Percentiles rank a stretch among this genome's conserved stretches.
phyloP scores from a whole-genome alignment of 108 stramenopile species.

The Asterionellopsis glacialis region DNA sequence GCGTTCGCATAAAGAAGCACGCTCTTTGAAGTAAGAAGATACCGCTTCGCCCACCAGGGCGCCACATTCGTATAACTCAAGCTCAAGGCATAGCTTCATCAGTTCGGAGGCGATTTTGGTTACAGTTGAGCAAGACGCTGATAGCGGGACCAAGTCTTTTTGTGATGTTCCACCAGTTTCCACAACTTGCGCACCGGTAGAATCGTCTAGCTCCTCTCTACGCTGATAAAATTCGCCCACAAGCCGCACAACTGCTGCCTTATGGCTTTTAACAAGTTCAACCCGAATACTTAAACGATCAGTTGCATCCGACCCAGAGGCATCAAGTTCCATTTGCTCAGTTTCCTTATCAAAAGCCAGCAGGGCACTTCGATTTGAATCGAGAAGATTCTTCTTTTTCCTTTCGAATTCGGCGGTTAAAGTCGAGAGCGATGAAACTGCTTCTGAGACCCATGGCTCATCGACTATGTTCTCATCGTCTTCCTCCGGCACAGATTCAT shows the following conservation, averaged over 20 bases:
- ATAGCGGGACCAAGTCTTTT: constrained; percentile 30
- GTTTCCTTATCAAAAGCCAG: constrained; percentile 57
- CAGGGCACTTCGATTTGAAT: constrained; percentile 24
- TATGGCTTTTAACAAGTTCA: constrained; percentile 13
- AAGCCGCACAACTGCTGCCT: constrained; percentile 13
- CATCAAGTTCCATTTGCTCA: constrained; percentile 29
- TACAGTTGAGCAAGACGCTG: constrained; percentile 64
- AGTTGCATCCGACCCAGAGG: constrained; percentile 12
- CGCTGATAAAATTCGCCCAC: constrained; percentile 1
- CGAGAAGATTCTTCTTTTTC: constrained; percentile 26
- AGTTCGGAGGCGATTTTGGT: constrained; percentile 63
- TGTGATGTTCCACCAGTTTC: constrained; percentile 1
- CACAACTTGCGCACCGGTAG: background rate
- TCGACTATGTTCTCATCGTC: background rate
- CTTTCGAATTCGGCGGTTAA: background rate
- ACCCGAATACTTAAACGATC: constrained; percentile 11
- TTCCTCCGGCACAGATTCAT: background rate
- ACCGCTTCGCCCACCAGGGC: constrained; percentile 62
- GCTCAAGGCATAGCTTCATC: constrained; percentile 56
- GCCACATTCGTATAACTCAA: constrained; percentile 50
- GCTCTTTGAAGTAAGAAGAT: constrained; percentile 55
- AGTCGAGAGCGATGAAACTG: too few relatives aligned
- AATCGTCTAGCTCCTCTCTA: background rate
- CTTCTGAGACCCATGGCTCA: background rate
- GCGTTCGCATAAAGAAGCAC: constrained; percentile 32